Evolutionary conservation across 192 early-diverging fungal species (phyloP).

Genomic region (Ambispora gerdemannii): DNA sequence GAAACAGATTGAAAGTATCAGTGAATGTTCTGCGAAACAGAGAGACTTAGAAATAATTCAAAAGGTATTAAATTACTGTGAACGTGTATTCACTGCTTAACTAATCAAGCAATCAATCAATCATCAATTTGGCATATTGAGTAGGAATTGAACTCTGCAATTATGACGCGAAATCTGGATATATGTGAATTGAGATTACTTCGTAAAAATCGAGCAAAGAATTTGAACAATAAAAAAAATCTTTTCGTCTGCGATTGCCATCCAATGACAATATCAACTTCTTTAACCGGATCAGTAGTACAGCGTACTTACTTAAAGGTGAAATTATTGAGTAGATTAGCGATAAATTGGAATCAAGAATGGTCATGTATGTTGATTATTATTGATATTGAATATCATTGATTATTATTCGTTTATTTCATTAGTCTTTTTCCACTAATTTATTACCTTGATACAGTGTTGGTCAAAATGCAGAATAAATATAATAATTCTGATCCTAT

Average conservation of each 20-base stretch:
- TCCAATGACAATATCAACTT: constrained; percentile 12
- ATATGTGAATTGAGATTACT: constrained; percentile 17
- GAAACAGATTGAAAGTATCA: constrained; percentile 11
- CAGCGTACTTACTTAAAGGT: constrained; percentile 9
- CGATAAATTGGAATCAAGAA: constrained; percentile 18
- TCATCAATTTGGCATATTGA: not conserved
- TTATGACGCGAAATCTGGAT: constrained; percentile 16
- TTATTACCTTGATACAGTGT: not conserved
- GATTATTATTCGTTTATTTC: not conserved
- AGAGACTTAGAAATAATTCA: constrained; percentile 8
- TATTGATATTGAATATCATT: too few relatives aligned
- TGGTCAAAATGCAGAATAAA: not conserved
- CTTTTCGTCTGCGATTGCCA: constrained; percentile 2
- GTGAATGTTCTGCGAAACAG: constrained; percentile 18
- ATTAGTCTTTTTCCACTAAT: not conserved
- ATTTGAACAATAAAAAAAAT: not conserved
- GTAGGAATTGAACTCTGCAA: not conserved
- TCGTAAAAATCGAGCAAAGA: constrained; percentile 1
- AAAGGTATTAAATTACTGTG: not conserved
- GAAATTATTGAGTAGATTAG: constrained; percentile 6
- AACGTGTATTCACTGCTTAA: not conserved
- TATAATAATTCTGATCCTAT: not conserved
- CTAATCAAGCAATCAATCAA: not conserved
- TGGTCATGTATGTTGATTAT: constrained; percentile 30
- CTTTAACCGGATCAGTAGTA: constrained; percentile 2